Conservation (phyloP, 805 yeast species). For the Wickerhamomyces bovis region DNA sequence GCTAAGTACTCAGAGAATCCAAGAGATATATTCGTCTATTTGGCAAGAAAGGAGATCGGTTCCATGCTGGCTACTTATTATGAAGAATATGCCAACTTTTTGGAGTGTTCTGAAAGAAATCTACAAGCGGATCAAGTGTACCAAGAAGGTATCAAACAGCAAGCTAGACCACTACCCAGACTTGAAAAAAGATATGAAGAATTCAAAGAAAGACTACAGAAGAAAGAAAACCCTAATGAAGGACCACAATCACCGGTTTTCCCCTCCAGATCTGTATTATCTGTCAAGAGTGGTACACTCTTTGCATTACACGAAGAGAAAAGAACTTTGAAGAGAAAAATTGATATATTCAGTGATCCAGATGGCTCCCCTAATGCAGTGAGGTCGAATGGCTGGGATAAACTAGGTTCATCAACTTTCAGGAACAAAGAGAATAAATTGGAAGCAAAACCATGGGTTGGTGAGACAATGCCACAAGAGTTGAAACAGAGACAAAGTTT, state of each 20-base stretch:
- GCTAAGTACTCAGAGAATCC: conserved; percentile 64
- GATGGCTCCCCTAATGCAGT: conserved; percentile 10
- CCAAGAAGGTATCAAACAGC: conserved; percentile 46
- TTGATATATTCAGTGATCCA: conserved; percentile 17
- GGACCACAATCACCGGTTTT: conserved; percentile 32
- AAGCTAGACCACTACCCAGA: conserved; percentile 61
- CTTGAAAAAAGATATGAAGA: conserved; percentile 36
- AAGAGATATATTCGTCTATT: conserved; percentile 60
- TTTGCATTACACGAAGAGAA: conserved; percentile 11
- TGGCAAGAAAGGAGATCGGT: conserved; percentile 72
- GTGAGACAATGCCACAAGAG: conserved; percentile 49
- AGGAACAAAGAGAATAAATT: conserved; percentile 61
- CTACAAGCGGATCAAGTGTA: conserved; percentile 56
- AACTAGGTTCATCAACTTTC: conserved; percentile 41
- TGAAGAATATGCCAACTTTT: conserved; percentile 66
- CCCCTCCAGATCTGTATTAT: conserved; percentile 29
- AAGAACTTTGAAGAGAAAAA: conserved; percentile 11
- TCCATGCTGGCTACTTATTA: conserved; percentile 59
- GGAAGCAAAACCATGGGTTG: conserved; percentile 54
- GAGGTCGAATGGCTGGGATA: conserved; percentile 35
- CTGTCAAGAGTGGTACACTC: conserved; percentile 32
- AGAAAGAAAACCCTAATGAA: conserved; percentile 16
- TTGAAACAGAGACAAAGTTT: conserved; percentile 9
- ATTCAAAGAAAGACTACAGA: conserved; percentile 36
- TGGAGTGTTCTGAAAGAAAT: conserved; percentile 44